Percentiles rank a stretch among this genome's conserved stretches.
phyloP scores from a whole-genome alignment of 2,329 filamentous ascomycete genomes.

The Escovopsis sp. region DNA sequence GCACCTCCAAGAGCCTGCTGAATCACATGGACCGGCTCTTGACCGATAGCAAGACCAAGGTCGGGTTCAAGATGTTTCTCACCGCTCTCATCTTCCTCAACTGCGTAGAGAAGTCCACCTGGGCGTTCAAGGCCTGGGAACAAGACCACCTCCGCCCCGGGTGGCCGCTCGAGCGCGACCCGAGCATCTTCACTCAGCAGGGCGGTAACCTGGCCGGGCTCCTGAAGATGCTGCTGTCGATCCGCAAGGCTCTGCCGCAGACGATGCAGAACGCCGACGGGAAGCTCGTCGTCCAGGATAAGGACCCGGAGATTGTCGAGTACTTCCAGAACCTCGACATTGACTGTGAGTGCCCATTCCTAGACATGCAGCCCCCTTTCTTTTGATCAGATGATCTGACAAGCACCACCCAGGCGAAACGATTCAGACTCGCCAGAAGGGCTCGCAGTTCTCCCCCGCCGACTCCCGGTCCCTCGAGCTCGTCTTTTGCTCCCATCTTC shows the following conservation, averaged over 20 bases:
- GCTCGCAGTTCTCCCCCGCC: conserved; percentile 34
- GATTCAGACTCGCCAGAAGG: conserved; percentile 30
- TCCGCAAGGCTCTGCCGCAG: conserved; percentile 43
- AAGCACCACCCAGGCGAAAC: conserved; percentile 15
- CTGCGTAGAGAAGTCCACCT: conserved; percentile 52
- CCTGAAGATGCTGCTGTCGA: conserved; percentile 46
- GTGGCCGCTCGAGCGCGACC: conserved; percentile 46
- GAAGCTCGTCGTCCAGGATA: conserved; percentile 32
- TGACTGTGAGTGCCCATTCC: conserved; percentile 33
- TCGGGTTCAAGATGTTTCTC: conserved; percentile 47
- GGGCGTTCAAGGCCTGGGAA: conserved; percentile 55
- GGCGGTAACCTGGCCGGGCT: conserved; percentile 43
- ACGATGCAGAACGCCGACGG: conserved; percentile 32
- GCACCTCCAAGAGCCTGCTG: conserved; percentile 42
- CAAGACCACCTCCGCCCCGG: conserved; percentile 42
- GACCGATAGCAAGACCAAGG: conserved; percentile 44
- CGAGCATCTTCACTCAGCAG: conserved; percentile 41
- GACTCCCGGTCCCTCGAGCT: conserved; percentile 37
- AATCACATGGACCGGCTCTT: conserved; percentile 46
- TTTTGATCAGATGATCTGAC: background rate
- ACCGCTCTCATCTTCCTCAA: conserved; percentile 48
- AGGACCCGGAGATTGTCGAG: conserved; percentile 28
- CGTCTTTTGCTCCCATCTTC: conserved; percentile 32
- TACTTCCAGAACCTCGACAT: conserved; percentile 44
- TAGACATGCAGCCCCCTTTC: background rate